Conservation (phyloP, 2,329 filamentous ascomycete genomes). For the Epicoccum sorghinum region DNA sequence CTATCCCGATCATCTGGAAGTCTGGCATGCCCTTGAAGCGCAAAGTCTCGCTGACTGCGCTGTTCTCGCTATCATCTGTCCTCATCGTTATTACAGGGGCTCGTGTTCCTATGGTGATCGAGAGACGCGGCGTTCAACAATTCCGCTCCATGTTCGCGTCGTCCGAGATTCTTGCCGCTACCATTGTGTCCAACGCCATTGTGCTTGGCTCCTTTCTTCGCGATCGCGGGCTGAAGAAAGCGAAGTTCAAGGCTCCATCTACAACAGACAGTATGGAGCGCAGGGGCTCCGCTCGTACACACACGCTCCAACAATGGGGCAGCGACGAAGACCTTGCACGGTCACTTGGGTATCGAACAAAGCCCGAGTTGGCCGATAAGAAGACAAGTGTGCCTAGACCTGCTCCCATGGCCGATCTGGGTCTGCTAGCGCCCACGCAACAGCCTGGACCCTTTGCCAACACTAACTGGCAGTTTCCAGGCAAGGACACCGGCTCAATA, state of each 20-base stretch:
- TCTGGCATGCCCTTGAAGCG: constrained; percentile 78
- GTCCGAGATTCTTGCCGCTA: constrained; percentile 86
- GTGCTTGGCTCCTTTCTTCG: constrained; percentile 92
- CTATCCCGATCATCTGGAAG: constrained; percentile 82
- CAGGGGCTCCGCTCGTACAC: constrained; percentile 63
- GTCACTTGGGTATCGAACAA: constrained; percentile 74
- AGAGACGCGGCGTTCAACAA: constrained; percentile 75
- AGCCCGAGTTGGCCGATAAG: constrained; percentile 56
- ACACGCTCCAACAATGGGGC: constrained; percentile 76
- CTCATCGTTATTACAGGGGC: constrained; percentile 81
- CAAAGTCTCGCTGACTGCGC: constrained; percentile 76
- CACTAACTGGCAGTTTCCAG: constrained; percentile 45
- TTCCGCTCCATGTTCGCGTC: constrained; percentile 89
- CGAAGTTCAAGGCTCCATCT: constrained; percentile 70
- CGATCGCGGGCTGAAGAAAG: constrained; percentile 87
- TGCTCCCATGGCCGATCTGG: constrained; percentile 41
- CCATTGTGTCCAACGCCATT: constrained; percentile 83
- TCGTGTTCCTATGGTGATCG: constrained; percentile 79
- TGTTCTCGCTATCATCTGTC: constrained; percentile 85
- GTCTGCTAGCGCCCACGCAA: constrained; percentile 30
- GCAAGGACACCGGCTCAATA: constrained; percentile 21
- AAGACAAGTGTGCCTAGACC: constrained; percentile 51
- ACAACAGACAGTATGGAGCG: constrained; percentile 60
- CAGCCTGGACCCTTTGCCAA: constrained; percentile 34
- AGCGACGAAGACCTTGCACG: constrained; percentile 91